A percentile compares a stretch with the other conserved stretches of the same genome.
Evolutionary conservation across 2,329 filamentous ascomycete species (phyloP).

Genomic region (Blumeria hordei): DNA sequence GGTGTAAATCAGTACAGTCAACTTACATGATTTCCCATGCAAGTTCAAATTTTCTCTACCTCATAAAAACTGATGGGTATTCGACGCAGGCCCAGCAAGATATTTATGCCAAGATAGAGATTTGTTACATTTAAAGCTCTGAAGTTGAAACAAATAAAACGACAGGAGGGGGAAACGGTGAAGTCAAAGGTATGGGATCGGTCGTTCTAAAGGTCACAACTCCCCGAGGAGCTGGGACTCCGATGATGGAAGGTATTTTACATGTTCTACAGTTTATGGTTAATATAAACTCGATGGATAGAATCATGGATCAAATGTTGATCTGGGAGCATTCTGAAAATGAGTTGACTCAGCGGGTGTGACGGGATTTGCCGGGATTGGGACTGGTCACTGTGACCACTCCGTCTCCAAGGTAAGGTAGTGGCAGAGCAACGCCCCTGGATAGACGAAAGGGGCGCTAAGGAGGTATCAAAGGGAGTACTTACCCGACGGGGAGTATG

Average conservation of each 20-base stretch:
- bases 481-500: too few species aligned
- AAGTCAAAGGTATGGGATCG: not conserved
- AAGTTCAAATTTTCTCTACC: not conserved
- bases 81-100: not conserved
- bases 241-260: not conserved
- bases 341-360: too few species aligned
- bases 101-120: not conserved
- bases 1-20: too few species aligned
- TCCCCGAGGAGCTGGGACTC: not conserved
- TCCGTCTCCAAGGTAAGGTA: too few species aligned
- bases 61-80: not conserved
- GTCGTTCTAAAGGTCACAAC: not conserved
- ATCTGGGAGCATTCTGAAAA: not conserved
- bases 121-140: not conserved
- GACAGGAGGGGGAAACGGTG: not conserved
- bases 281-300: not conserved
- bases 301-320: not conserved
- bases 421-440: too few species aligned
- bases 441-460: too few species aligned
- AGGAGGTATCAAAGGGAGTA: too few species aligned
- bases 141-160: not conserved
- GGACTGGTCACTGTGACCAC: too few species aligned
- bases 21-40: not conserved
- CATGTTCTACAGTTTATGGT: not conserved
- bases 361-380: too few species aligned